Percentiles rank a stretch among this genome's conserved stretches.
These are phyloP conservation scores for Gossypioides kirkii DNA, from an alignment of 345 rosid genomes.

Conservation along the genomic window DNA sequence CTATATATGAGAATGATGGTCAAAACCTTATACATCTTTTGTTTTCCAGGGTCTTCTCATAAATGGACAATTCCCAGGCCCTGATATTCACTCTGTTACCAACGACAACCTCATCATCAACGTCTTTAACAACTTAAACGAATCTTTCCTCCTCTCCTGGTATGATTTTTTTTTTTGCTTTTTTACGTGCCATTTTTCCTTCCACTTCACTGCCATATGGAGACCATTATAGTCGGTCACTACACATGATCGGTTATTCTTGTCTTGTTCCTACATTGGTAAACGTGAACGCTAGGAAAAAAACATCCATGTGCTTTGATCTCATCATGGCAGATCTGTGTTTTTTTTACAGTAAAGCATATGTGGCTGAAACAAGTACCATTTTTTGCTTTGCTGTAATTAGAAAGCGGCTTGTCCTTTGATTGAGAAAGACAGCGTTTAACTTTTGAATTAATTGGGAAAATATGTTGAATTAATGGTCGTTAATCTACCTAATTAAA, in stretches of 20 bases:
- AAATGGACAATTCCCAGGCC: slow-evolving; percentile 76
- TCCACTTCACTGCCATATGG: neutral
- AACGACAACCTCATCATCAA: slow-evolving; percentile 64
- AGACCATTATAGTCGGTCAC: too few relatives aligned
- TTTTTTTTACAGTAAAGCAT: neutral
- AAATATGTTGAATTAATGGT: neutral
- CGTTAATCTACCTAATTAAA: neutral
- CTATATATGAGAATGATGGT: neutral
- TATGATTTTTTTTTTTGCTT: slow-evolving; percentile 7
- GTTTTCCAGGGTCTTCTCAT: slow-evolving; percentile 53
- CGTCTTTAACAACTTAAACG: slow-evolving; percentile 50
- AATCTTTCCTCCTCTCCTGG: slow-evolving; percentile 70
- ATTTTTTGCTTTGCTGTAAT: neutral
- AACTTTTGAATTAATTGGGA: neutral
- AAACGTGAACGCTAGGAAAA: neutral
- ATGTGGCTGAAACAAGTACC: neutral
- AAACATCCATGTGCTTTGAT: neutral
- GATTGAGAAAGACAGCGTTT: neutral
- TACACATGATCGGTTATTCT: neutral
- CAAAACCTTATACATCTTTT: neutral
- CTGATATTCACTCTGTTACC: slow-evolving; percentile 57
- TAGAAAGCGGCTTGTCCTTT: slow-evolving; percentile 5
- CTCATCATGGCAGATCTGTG: neutral
- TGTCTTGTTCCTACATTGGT: neutral
- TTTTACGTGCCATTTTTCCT: neutral